A percentile compares a stretch with the other conserved stretches of the same genome.
Evolutionary conservation across 371 early-diverging fungal species (phyloP).

Genomic region (Haplosporangium sp.): DNA sequence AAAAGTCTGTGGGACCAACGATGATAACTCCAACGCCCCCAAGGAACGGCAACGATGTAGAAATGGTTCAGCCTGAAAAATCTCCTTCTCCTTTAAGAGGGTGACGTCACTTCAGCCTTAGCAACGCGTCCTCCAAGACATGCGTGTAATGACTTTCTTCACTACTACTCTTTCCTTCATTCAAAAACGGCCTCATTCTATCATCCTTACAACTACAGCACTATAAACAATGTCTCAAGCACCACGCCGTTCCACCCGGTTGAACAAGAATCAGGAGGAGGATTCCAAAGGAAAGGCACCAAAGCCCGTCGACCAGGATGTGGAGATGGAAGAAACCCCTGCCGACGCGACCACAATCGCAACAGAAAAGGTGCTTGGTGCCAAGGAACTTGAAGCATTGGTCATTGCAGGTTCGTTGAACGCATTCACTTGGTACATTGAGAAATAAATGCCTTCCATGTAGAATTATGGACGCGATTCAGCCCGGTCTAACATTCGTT

Average conservation of each 20-base stretch:
- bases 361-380: slow-evolving; percentile 41
- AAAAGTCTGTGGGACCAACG: no score
- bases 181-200: no score
- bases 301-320: slow-evolving; percentile 49
- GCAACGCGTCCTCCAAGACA: no score
- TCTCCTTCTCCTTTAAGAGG: no score
- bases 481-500: background rate
- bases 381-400: slow-evolving; percentile 51
- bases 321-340: slow-evolving; percentile 47
- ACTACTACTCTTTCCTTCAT: no score
- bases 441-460: background rate
- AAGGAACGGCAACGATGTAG: no score
- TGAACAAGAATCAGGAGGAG: slow-evolving; percentile 53
- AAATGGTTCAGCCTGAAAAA: no score
- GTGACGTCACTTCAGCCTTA: no score
- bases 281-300: slow-evolving; percentile 36
- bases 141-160: no score
- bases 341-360: slow-evolving; percentile 17
- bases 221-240: slow-evolving; percentile 44
- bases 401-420: slow-evolving; percentile 41
- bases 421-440: background rate
- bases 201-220: background rate
- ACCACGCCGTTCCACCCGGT: slow-evolving; percentile 53
- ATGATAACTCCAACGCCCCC: no score
- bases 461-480: background rate